Conservation (phyloP, 2,329 filamentous ascomycete genomes). For the Exophiala mesophila region DNA sequence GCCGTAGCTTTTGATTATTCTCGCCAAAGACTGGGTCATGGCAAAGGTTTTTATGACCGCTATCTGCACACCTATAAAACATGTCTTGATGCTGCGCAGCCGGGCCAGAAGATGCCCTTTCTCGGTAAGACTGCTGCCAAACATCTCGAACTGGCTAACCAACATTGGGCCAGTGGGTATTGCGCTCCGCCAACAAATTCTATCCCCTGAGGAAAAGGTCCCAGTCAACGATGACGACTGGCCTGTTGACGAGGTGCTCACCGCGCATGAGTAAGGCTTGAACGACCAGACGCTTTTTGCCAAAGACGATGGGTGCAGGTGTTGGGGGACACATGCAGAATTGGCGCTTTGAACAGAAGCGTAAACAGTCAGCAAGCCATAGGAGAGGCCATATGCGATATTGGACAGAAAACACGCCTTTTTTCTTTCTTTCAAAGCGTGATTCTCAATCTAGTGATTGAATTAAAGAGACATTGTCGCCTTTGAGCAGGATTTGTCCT, state of each 20-base stretch:
- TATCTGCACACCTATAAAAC: conserved; percentile 71
- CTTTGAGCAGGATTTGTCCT: conserved; percentile 84
- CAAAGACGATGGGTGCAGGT: too few species aligned
- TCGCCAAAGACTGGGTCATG: conserved; percentile 79
- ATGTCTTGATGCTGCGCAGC: conserved; percentile 33
- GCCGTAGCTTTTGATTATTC: conserved; percentile 82
- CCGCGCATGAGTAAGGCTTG: conserved; percentile 10
- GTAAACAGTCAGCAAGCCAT: too few species aligned
- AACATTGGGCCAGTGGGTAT: conserved; percentile 59
- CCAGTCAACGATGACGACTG: conserved; percentile 74
- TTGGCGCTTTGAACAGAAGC: too few species aligned
- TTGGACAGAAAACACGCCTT: too few species aligned
- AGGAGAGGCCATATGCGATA: too few species aligned
- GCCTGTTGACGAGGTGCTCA: conserved; percentile 67
- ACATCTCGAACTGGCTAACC: conserved; percentile 23
- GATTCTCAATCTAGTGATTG: conserved; percentile 48
- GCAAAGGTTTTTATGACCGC: conserved; percentile 94
- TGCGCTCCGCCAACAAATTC: conserved; percentile 78
- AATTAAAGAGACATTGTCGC: conserved; percentile 81
- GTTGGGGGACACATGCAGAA: too few species aligned
- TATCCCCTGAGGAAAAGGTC: conserved; percentile 60
- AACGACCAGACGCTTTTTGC: too few species aligned
- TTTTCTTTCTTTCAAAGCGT: too few species aligned
- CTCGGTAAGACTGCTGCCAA: conserved; percentile 48
- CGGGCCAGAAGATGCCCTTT: conserved; percentile 47